These are phyloP conservation scores for Hyaloscypha variabilis DNA, from an alignment of 495 filamentous ascomycete species.

Conservation along the genomic window DNA sequence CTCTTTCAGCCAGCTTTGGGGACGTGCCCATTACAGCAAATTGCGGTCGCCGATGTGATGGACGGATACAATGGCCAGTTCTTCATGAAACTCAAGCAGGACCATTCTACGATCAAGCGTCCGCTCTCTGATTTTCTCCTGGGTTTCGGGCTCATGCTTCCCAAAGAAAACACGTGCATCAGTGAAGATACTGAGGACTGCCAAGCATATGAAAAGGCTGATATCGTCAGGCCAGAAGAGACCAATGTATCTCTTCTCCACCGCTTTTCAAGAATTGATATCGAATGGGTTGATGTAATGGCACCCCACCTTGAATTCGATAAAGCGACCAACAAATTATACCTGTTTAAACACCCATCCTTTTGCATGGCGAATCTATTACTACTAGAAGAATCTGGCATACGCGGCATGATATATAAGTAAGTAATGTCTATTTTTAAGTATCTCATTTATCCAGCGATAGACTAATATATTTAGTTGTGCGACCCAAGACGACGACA, in stretches of 20 bases:
- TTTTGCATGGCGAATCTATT: not conserved
- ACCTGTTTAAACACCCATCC: not conserved
- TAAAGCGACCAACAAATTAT: not conserved
- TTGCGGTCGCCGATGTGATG: not conserved
- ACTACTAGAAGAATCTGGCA: not conserved
- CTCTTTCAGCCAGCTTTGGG: not conserved
- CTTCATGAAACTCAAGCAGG: not conserved
- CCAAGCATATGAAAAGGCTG: not conserved
- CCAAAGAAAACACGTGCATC: not conserved
- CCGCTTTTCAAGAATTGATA: not conserved
- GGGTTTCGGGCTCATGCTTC: not conserved
- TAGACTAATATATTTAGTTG: not conserved
- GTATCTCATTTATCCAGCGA: not conserved
- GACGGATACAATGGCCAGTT: not conserved
- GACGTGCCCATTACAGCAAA: not conserved
- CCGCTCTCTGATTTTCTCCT: not conserved
- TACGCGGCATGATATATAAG: not conserved
- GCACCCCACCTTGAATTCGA: not conserved
- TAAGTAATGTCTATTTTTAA: not conserved
- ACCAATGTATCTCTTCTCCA: not conserved
- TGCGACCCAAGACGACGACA: not conserved
- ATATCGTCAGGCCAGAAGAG: not conserved
- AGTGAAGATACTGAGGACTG: not conserved
- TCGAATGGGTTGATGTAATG: not conserved
- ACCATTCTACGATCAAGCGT: not conserved